phyloP scores from a whole-genome alignment of 2,329 filamentous ascomycete genomes.

The Colletotrichum sidae region DNA sequence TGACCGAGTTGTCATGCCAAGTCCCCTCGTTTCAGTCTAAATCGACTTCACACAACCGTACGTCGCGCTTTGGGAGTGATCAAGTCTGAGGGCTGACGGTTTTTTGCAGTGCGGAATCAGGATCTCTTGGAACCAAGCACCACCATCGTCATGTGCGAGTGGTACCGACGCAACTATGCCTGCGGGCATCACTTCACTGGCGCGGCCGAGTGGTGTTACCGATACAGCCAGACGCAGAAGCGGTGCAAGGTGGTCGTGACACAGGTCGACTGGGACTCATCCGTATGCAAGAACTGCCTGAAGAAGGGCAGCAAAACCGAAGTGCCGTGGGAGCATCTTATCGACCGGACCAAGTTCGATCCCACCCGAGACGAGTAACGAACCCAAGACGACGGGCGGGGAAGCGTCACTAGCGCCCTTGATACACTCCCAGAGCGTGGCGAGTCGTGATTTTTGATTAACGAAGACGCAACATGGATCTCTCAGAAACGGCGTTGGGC shows the following conservation, averaged over 20 bases:
- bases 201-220: constrained; percentile 37
- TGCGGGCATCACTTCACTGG: constrained; percentile 38
- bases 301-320: constrained; percentile 19
- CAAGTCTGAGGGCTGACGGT: no score
- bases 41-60: constrained; percentile 25
- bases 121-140: background rate
- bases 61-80: background rate
- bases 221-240: constrained; percentile 37
- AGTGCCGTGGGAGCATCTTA: constrained; percentile 35
- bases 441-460: no score
- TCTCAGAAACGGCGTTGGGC: constrained; percentile 20
- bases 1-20: constrained; percentile 36
- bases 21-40: constrained; percentile 22
- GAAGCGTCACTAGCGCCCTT: background rate
- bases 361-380: constrained; percentile 27
- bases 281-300: constrained; percentile 31
- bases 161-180: constrained; percentile 39
- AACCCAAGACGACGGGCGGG: no score
- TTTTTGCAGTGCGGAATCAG: background rate
- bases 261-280: constrained; percentile 33
- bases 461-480: constrained; percentile 6
- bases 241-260: constrained; percentile 36
- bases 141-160: constrained; percentile 34
- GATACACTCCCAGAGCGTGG: background rate
- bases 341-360: constrained; percentile 31